Base-by-base conservation (phyloP, 371 early-diverging fungal species). In the Saksenaea oblongispora region DNA sequence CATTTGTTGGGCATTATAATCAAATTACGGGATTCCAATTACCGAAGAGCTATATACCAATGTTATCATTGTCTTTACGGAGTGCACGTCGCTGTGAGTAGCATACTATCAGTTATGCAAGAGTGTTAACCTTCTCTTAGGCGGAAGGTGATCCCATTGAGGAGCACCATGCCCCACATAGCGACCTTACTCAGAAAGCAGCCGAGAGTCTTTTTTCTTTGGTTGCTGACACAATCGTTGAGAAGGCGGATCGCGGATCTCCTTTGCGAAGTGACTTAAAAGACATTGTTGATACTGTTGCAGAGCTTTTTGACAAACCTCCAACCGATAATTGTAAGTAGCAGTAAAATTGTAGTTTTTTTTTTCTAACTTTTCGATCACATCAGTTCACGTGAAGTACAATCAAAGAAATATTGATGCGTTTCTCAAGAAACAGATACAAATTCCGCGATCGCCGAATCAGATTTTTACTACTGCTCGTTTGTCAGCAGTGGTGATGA, bases 21-120 rank as follows among this genome's bases (percentile, higher is more conserved):
- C 0, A 51, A 62, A 47, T 47, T 67, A 3, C 66, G 71, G 26
- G 57, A 64, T 18, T 36, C 39, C 9, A 47, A 67, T 18, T 67
- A 71, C 15, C 73, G 76, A 15, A 60, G 69, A 17, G 82, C 82
- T 8, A 61, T 88, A 13, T 89, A 87, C 47, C 91, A 91, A 69
- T 85, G 86, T 58, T 89, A 88, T 61, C 84, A 86, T 59, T 91
- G 91, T 56, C 68, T 89, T 4, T 89, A 89, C 59, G 87, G 86
- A 18, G 76, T 88, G 2, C 75, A 77, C 54, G 67, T 87, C 24
- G 79, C 81, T 31, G 87, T 88, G 72, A 64, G 82, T 39, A 0
- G 51, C 22, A n/a, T 54, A 15, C 8, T 14, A 35, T 53, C 18
- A 15, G 34, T 36, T n/a, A 42, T 31, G 26, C 55, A 61, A 1